Conservation (phyloP, 768 basidiomycete species). For the Russula foetens region DNA sequence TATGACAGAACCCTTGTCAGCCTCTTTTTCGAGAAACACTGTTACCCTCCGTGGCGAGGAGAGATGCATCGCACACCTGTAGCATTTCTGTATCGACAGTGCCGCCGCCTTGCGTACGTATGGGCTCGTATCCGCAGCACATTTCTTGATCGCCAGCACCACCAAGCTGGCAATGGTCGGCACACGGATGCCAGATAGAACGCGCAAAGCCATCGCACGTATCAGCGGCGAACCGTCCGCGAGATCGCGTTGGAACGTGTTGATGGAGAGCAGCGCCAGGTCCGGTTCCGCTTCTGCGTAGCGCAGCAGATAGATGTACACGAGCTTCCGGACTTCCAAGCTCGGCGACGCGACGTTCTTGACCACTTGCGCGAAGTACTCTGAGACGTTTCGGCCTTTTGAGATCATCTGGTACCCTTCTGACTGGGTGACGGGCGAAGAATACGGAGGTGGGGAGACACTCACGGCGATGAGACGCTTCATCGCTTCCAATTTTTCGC, state of each 20-base stretch:
- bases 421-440: not conserved
- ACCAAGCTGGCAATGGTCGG: slow-evolving; percentile 83
- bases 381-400: slow-evolving; percentile 83
- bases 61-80: slow-evolving; percentile 51
- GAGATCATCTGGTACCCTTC: slow-evolving; percentile 66
- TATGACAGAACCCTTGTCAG: slow-evolving; percentile 27
- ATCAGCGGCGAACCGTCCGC: slow-evolving; percentile 89
- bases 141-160: slow-evolving; percentile 85
- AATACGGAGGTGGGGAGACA: slow-evolving; percentile 15
- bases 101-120: slow-evolving; percentile 94
- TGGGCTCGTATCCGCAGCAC: slow-evolving; percentile 84
- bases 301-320: slow-evolving; percentile 94
- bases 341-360: slow-evolving; percentile 93
- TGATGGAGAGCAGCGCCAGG: slow-evolving; percentile 90
- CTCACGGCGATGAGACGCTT: slow-evolving; percentile 88
- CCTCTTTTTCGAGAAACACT: not conserved
- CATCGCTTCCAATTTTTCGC: slow-evolving; percentile 92
- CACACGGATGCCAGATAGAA: slow-evolving; percentile 86
- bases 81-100: slow-evolving; percentile 80
- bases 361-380: slow-evolving; percentile 94
- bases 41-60: slow-evolving; percentile 8
- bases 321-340: slow-evolving; percentile 91
- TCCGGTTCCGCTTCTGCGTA: slow-evolving; percentile 94
- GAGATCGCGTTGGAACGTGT: slow-evolving; percentile 96
- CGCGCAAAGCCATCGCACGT: slow-evolving; percentile 91